Evolutionary conservation across 73 alveolate species (phyloP), one percentile per base, ranked within the genome.

Genomic region (Blepharisma stoltei): DNA sequence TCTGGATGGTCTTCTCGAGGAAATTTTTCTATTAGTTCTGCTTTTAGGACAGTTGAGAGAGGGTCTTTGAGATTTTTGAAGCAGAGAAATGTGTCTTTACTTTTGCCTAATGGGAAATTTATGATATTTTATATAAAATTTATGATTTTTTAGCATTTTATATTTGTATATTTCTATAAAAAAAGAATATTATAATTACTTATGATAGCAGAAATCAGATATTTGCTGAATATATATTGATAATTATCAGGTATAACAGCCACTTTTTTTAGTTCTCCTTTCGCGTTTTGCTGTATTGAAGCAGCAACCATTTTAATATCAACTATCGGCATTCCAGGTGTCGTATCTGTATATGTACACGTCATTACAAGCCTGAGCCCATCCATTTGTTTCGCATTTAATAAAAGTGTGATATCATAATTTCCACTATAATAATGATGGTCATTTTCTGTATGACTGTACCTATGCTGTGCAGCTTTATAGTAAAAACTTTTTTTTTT

Each of bases 1-100:
- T 83, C 37, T 41, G 78, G 49, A 70, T 84, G 52, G 46, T 76
- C 80, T 70, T 70, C 67, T 84, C 78, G 1, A 80, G 82, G 71
- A 67, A 80, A 69, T 78, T 77, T 52, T 70, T 69, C 79, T 14
- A 44, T 44, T 0, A 69, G 14, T 44, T 69, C 79, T 9, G 67
- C 55, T 43, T 69, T 69, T 1, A 44, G 27, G n/a, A 21, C 65
- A 9, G n/a, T 69, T 14, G 14, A 9, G 1, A 69, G 5, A 23
- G 79, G 79, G 65, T 69, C 65, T 9, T 43, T 46, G 32, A 18
- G 11, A 44, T 44, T 44, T 14, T 43, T 9, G 27, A 44, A 69
- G 79, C 79, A 69, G 9, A 69, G 60, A 69, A 38, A 69, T 9
- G 55, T 18, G 79, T 60, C 73, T 25, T 25, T n/a, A 60, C 23